Base-by-base conservation (phyloP, 176 grass and related monocot species). In the Carex littledalei region DNA sequence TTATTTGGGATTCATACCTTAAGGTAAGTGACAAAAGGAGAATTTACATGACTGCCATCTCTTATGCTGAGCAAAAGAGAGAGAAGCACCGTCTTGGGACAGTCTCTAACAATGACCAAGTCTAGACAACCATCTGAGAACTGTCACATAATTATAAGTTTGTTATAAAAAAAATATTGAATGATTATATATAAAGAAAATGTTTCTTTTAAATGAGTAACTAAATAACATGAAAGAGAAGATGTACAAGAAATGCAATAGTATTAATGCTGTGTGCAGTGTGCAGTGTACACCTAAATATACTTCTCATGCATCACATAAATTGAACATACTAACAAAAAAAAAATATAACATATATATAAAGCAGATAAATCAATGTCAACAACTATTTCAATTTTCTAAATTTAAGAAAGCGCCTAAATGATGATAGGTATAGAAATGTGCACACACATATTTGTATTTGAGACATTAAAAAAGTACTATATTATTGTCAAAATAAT, bases 61-160 rank as follows among this genome's bases (percentile, higher is more conserved):
- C 79, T 81, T 85, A 93, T 91, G 52, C 92, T 91, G 63, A 93
- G 55, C 67, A 98, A 43, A 16, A 94, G 75, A 53, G 84, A 81
- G 56, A 98, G 69, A 71, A 98, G 86, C 84, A 68, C 91, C 3
- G 50, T 73, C 53, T 89, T 94, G 47, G 92, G 86, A 83, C 95
- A 94, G 7, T 93, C 89, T 58, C 67, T 90, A 3, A 94, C 68
- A 76, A 97, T 87, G 62, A 86, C 52, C 9, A 88, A 91, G 35
- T 94, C 95, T 87, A 93, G 79, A 37, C 81, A 98, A 84, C 95
- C 92, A 90, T 98, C 95, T 35, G 92, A 91, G 82, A 98, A 98
- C 95, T 98, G 91, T 57, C 85, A 57, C 6, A 67, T 13, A 85
- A 52, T 31, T 18, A 77, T 31, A 20, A 67, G 84, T 6, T 58